A percentile compares a stretch with the other conserved stretches of the same genome.
Evolutionary conservation across 805 yeast species (phyloP).

Genomic region (Zygosaccharomyces rouxii): DNA sequence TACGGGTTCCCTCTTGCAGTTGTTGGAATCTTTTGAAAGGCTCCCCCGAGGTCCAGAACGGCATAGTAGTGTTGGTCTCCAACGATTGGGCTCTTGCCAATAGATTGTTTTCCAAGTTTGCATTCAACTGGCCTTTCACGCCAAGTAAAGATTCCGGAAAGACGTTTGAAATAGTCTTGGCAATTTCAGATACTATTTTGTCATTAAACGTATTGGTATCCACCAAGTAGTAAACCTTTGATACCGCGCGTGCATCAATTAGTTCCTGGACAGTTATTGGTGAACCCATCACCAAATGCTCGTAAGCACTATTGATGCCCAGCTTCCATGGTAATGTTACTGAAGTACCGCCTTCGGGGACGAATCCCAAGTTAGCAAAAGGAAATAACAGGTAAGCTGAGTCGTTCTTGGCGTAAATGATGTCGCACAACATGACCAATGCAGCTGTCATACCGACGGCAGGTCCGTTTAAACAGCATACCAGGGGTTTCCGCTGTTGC

Average conservation of each 20-base stretch:
- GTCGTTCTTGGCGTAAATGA: constrained; percentile 61
- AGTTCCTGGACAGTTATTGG: constrained; percentile 59
- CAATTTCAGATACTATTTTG: constrained; percentile 39
- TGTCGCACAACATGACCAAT: constrained; percentile 65
- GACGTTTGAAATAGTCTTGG: constrained; percentile 35
- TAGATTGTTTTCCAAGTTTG: constrained; percentile 8
- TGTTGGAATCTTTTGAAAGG: constrained; percentile 24
- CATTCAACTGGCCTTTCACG: constrained; percentile 39
- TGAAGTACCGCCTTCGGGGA: constrained; percentile 73
- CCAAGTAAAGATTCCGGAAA: constrained; percentile 38
- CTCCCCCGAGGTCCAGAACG: constrained; percentile 27
- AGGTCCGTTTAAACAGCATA: constrained; percentile 80
- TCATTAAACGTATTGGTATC: constrained; percentile 46
- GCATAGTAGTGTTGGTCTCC: constrained; percentile 24
- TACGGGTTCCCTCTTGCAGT: constrained; percentile 15
- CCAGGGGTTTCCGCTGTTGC: constrained; percentile 64
- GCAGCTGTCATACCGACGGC: constrained; percentile 76
- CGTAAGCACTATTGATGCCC: constrained; percentile 70
- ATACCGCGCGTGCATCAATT: constrained; percentile 51
- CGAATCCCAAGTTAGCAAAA: constrained; percentile 76
- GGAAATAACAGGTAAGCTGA: constrained; percentile 63
- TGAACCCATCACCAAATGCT: constrained; percentile 64
- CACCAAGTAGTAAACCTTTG: constrained; percentile 46
- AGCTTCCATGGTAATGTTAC: constrained; percentile 62
- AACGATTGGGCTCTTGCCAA: constrained; percentile 17